phyloP scores from a whole-genome alignment of 2,329 filamentous ascomycete species.

The Talaromyces sp. region DNA sequence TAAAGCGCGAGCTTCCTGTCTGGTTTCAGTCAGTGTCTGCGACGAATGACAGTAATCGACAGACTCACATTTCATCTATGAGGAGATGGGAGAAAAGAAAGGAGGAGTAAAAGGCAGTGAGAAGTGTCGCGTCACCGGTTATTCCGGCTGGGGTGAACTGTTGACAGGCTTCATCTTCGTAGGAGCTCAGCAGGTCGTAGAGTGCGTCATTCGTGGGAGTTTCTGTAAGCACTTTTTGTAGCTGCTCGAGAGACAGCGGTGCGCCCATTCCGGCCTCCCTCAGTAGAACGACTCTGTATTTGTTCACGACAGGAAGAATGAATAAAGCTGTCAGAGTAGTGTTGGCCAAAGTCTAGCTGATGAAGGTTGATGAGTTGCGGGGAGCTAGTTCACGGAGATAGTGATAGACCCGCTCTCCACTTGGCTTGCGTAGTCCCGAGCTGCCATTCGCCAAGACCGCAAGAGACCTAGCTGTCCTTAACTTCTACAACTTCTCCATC shows the following conservation, averaged over 20 bases:
- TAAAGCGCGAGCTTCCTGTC: slow-evolving; percentile 42
- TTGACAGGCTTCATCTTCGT: slow-evolving; percentile 38
- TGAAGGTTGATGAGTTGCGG: not conserved
- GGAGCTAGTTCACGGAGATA: slow-evolving; percentile 6
- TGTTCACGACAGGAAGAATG: too few relatives aligned
- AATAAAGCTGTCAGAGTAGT: not conserved
- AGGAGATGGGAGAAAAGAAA: slow-evolving; percentile 44
- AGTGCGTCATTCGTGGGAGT: slow-evolving; percentile 35
- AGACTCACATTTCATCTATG: slow-evolving; percentile 39
- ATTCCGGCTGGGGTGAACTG: slow-evolving; percentile 26
- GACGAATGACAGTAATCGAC: not conserved
- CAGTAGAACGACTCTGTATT: not conserved
- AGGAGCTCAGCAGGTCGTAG: slow-evolving; percentile 35
- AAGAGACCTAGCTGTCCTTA: slow-evolving; percentile 41
- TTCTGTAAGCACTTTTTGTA: slow-evolving; percentile 31
- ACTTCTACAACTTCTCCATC: too few relatives aligned
- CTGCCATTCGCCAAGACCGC: slow-evolving; percentile 37
- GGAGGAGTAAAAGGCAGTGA: slow-evolving; percentile 40
- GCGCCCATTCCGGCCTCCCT: slow-evolving; percentile 29
- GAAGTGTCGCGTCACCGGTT: slow-evolving; percentile 29
- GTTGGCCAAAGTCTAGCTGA: not conserved
- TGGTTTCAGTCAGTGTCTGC: slow-evolving; percentile 14
- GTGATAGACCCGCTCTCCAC: slow-evolving; percentile 13
- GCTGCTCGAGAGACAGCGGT: slow-evolving; percentile 33
- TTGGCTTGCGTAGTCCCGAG: slow-evolving; percentile 14